phyloP scores from a whole-genome alignment of 2,329 filamentous ascomycete genomes.

The Dothidotthia symphoricarpi region DNA sequence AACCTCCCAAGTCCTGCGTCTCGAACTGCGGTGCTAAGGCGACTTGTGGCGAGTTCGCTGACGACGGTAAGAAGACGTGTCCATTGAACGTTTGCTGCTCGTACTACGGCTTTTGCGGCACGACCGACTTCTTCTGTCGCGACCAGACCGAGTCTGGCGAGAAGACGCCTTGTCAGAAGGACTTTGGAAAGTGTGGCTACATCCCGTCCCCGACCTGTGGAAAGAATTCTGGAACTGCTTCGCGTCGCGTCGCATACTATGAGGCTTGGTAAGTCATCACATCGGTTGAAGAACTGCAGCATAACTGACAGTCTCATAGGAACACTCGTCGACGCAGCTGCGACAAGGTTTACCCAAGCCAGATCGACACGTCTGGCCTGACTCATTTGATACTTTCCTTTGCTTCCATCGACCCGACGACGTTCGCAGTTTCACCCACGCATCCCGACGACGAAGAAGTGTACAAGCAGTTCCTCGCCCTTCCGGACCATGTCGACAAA shows the following conservation, averaged over 20 bases:
- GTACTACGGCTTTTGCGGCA: conserved; percentile 43
- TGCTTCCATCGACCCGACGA: conserved; percentile 42
- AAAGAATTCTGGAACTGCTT: conserved; percentile 11
- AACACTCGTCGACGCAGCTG: conserved; percentile 22
- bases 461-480: conserved; percentile 18
- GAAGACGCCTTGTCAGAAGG: conserved; percentile 6
- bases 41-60: conserved; percentile 36
- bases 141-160: conserved; percentile 2
- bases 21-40: conserved; percentile 43
- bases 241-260: conserved; percentile 21
- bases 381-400: conserved; percentile 42
- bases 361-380: conserved; percentile 23
- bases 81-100: conserved; percentile 21
- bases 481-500: conserved; percentile 13
- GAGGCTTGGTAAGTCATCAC: conserved; percentile 15
- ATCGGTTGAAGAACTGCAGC: not conserved
- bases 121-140: conserved; percentile 26
- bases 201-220: conserved; percentile 12
- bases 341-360: conserved; percentile 17
- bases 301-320: conserved; percentile 5
- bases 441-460: conserved; percentile 16
- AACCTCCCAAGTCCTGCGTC: conserved; percentile 11
- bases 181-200: conserved; percentile 9
- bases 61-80: conserved; percentile 4
- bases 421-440: conserved; percentile 24